Percentiles rank a stretch among this genome's conserved stretches.
Evolutionary conservation across 805 yeast species (phyloP).

Genomic region (Cyberlindnera sargentensis): DNA sequence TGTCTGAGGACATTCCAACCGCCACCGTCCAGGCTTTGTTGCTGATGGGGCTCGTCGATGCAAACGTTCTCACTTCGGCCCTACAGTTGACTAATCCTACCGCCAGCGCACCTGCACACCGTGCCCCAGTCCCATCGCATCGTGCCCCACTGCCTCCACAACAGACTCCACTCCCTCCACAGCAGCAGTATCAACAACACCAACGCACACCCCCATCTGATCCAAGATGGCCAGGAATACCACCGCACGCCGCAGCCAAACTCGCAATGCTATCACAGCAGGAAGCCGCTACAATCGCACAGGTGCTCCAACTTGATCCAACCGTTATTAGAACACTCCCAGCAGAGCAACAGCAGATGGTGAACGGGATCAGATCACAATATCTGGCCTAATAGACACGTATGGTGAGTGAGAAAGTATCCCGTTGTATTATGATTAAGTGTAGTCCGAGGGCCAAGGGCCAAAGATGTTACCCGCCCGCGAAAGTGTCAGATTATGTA

Average conservation of each 20-base stretch:
- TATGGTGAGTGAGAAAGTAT: no score
- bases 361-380: slow-evolving; percentile 3
- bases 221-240: slow-evolving; percentile 42
- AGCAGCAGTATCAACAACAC: slow-evolving; percentile 12
- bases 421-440: no score
- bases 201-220: slow-evolving; percentile 11
- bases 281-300: slow-evolving; percentile 49
- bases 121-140: slow-evolving; percentile 5
- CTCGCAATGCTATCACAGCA: slow-evolving; percentile 44
- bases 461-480: neutral
- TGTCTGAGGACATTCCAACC: slow-evolving; percentile 51
- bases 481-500: slow-evolving; percentile 1
- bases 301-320: slow-evolving; percentile 39
- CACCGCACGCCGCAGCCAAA: slow-evolving; percentile 42
- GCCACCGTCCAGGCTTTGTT: slow-evolving; percentile 69
- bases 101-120: slow-evolving; percentile 1
- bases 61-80: slow-evolving; percentile 58
- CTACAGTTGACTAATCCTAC: slow-evolving; percentile 18
- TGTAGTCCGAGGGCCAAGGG: no score
- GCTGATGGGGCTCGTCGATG: slow-evolving; percentile 70
- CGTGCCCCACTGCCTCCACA: slow-evolving; percentile 11
- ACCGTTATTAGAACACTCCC: slow-evolving; percentile 13
- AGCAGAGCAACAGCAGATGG: slow-evolving; percentile 9
- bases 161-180: slow-evolving; percentile 2
- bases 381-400: neutral